These are phyloP conservation scores for Heliocybe sulcata DNA, from an alignment of 1,284 basidiomycete species.

Conservation along the genomic window DNA sequence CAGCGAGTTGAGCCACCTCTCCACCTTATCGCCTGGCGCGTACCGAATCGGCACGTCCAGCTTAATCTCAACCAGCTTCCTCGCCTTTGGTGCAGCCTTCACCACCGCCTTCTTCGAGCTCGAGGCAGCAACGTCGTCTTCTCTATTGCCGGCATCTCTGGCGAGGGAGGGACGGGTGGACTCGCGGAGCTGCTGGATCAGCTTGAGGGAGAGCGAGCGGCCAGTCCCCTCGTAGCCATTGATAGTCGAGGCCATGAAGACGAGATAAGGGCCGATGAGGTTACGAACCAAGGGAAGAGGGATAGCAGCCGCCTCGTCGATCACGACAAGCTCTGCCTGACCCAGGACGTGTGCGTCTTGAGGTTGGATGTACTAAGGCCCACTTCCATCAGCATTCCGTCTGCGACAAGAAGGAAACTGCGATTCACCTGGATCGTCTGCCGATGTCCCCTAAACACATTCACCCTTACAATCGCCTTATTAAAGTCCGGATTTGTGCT, in stretches of 20 bases:
- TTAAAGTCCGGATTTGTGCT: slow-evolving; percentile 94
- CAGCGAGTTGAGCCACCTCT: slow-evolving; percentile 90
- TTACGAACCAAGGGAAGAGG: slow-evolving; percentile 93
- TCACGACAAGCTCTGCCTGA: slow-evolving; percentile 96
- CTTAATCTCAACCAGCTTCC: slow-evolving; percentile 90
- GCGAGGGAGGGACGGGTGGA: slow-evolving; percentile 66
- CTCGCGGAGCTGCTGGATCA: slow-evolving; percentile 95
- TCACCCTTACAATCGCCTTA: slow-evolving; percentile 94
- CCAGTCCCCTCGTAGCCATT: slow-evolving; percentile 99
- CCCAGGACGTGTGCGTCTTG: slow-evolving; percentile 96
- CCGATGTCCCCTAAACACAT: slow-evolving; percentile 88
- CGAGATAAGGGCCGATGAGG: slow-evolving; percentile 94
- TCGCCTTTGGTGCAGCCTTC: slow-evolving; percentile 58
- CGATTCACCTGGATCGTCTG: slow-evolving; percentile 82
- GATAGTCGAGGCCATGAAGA: slow-evolving; percentile 98
- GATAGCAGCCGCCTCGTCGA: slow-evolving; percentile 98
- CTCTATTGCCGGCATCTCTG: slow-evolving; percentile 46
- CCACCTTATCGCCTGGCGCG: slow-evolving; percentile 80
- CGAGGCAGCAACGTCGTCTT: slow-evolving; percentile 36
- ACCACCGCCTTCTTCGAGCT: slow-evolving; percentile 44
- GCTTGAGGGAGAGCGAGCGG: slow-evolving; percentile 93
- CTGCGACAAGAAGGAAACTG: slow-evolving; percentile 13
- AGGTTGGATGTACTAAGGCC: slow-evolving; percentile 86
- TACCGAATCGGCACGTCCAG: slow-evolving; percentile 96
- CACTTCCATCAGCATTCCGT: background rate